Evolutionary conservation across 129 eudicot genomes (phyloP).

Genomic region (Solidago caesia): DNA sequence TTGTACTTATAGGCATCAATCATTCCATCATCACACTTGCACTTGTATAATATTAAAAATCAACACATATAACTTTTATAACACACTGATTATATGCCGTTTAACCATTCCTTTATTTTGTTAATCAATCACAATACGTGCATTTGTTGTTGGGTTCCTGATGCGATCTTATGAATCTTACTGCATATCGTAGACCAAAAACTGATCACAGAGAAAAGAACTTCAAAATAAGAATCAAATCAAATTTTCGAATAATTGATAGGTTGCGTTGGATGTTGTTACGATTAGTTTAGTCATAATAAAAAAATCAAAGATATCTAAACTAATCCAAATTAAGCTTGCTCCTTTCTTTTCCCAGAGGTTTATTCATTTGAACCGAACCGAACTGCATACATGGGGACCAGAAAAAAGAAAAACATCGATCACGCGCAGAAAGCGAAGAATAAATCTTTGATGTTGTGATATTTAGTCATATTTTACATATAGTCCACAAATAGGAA

Average conservation of each 20-base stretch:
- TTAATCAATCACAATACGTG: conserved; percentile 19
- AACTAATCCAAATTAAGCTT: background rate
- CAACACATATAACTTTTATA: conserved; percentile 13
- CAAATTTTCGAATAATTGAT: conserved; percentile 22
- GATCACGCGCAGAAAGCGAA: conserved; percentile 17
- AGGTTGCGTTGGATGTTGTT: conserved; percentile 23
- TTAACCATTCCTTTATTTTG: conserved; percentile 4
- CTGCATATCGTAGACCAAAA: conserved; percentile 18
- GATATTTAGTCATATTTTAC: conserved; percentile 13
- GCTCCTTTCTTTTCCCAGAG: conserved; percentile 13
- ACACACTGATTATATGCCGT: conserved; percentile 28
- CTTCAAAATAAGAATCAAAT: conserved; percentile 29
- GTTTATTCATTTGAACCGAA: conserved; percentile 13
- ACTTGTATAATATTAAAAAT: conserved; percentile 24
- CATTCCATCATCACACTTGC: conserved; percentile 32
- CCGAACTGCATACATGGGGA: background rate
- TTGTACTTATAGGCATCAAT: conserved; percentile 29
- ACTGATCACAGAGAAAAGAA: background rate
- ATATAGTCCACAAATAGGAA: conserved; percentile 12
- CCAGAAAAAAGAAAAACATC: conserved; percentile 1
- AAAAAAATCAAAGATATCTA: conserved; percentile 16
- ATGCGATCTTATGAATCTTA: conserved; percentile 21
- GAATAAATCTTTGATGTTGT: conserved; percentile 21
- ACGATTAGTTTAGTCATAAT: conserved; percentile 15
- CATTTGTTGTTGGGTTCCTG: conserved; percentile 6